A percentile compares a stretch with the other conserved stretches of the same genome.
These are phyloP conservation scores for Populus ilicifolia DNA, from an alignment of 345 rosid genomes.

Conservation along the genomic window DNA sequence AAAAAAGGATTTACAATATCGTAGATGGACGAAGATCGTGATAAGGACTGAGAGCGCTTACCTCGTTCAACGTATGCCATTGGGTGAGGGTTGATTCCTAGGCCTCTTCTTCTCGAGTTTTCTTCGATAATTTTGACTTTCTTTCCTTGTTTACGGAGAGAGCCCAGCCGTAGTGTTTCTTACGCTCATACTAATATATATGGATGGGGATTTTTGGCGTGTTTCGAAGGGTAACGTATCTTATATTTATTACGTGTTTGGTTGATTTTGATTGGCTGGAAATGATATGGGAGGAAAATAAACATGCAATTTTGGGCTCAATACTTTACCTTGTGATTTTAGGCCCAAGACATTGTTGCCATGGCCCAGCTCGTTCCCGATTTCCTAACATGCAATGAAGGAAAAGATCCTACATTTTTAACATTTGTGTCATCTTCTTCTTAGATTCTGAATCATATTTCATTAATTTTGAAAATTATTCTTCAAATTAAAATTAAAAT, in stretches of 20 bases:
- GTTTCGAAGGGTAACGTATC: neutral
- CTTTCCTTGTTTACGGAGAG: neutral
- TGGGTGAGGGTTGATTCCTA: neutral
- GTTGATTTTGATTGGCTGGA: constrained; percentile 4
- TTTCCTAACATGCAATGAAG: too few species aligned
- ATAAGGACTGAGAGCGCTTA: neutral
- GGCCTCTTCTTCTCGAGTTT: constrained; percentile 1
- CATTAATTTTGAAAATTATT: too few species aligned
- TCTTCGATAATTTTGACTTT: neutral
- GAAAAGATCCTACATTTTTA: too few species aligned
- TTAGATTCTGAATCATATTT: too few species aligned
- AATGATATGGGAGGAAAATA: too few species aligned
- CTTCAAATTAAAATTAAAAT: too few species aligned
- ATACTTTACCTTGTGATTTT: too few species aligned
- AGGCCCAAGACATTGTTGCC: neutral
- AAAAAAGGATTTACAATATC: too few species aligned
- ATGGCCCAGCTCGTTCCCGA: too few species aligned
- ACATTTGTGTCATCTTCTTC: too few species aligned
- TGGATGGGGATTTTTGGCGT: neutral
- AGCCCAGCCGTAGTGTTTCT: neutral
- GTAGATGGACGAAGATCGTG: neutral
- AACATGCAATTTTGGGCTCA: neutral
- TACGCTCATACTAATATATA: neutral
- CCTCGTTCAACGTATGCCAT: constrained; percentile 31
- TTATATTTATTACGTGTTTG: neutral